phyloP scores from a whole-genome alignment of 2,329 filamentous ascomycete species.

The Zymoseptoria passerinii region DNA sequence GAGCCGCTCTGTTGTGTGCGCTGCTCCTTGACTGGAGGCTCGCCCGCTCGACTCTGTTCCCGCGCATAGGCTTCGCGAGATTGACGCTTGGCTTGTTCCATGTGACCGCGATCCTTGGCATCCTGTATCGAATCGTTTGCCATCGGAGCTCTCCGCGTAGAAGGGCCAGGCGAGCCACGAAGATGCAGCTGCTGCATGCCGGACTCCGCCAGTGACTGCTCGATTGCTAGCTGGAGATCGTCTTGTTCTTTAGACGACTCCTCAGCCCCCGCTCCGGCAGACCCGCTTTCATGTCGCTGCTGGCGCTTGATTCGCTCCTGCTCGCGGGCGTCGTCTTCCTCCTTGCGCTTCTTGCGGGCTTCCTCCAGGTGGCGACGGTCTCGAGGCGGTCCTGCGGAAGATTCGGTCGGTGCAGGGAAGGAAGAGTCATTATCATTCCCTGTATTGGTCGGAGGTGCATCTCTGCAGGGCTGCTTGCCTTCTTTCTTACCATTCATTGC shows the following conservation, averaged over 20 bases:
- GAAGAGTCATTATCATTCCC: background rate
- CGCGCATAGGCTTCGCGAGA: background rate
- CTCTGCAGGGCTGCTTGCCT: background rate
- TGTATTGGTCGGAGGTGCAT: background rate
- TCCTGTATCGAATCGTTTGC: background rate
- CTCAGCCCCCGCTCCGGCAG: background rate
- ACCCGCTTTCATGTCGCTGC: background rate
- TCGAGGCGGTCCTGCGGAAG: background rate
- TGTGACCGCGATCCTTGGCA: background rate
- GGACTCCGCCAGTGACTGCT: background rate
- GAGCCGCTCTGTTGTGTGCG: background rate
- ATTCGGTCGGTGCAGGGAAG: background rate
- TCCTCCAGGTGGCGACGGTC: background rate
- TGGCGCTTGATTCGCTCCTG: background rate
- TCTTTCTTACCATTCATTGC: background rate
- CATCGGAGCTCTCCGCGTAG: background rate
- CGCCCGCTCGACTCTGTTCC: background rate
- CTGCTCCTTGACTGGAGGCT: background rate
- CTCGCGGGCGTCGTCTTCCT: background rate
- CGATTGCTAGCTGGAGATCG: background rate
- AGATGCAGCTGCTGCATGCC: background rate
- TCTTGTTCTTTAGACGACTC: background rate
- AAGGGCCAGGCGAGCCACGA: background rate
- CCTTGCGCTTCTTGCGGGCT: background rate
- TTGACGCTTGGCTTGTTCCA: background rate